phyloP scores from a whole-genome alignment of 75 land plant species.

The Larix kaempferi region DNA sequence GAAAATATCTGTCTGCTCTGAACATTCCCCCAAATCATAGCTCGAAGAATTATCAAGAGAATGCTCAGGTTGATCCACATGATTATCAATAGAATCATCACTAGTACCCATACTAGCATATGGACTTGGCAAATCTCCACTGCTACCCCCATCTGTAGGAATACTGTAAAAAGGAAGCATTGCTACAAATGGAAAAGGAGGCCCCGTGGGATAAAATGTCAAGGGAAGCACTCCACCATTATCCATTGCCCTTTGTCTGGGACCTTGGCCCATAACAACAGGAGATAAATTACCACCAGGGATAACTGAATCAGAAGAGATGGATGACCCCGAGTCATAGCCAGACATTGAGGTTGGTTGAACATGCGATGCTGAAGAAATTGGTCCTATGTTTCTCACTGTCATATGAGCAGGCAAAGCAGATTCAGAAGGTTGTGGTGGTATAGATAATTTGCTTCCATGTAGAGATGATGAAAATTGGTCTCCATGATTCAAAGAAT shows the following conservation, averaged over 20 bases:
- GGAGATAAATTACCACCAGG: slow-evolving; percentile 31
- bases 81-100: slow-evolving; percentile 34
- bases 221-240: slow-evolving; percentile 35
- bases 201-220: slow-evolving; percentile 56
- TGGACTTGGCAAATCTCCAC: slow-evolving; percentile 39
- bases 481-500: slow-evolving; percentile 31
- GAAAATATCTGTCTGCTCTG: slow-evolving; percentile 33
- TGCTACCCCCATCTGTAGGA: slow-evolving; percentile 26
- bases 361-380: slow-evolving; percentile 22
- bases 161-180: slow-evolving; percentile 48
- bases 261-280: slow-evolving; percentile 36
- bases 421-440: slow-evolving; percentile 6
- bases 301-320: slow-evolving; percentile 45
- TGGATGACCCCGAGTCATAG: slow-evolving; percentile 27
- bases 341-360: slow-evolving; percentile 28
- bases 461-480: slow-evolving; percentile 11
- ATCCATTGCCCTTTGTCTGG: slow-evolving; percentile 38
- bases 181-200: slow-evolving; percentile 49
- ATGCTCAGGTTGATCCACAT: slow-evolving; percentile 20
- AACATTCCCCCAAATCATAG: slow-evolving; percentile 33
- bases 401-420: slow-evolving; percentile 13
- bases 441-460: slow-evolving; percentile 7
- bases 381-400: slow-evolving; percentile 21
- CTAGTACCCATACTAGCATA: slow-evolving; percentile 21
- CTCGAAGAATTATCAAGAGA: slow-evolving; percentile 12